These are phyloP conservation scores for Pseudofabraea citricarpa DNA, from an alignment of 2,329 filamentous ascomycete genomes.

Conservation along the genomic window DNA sequence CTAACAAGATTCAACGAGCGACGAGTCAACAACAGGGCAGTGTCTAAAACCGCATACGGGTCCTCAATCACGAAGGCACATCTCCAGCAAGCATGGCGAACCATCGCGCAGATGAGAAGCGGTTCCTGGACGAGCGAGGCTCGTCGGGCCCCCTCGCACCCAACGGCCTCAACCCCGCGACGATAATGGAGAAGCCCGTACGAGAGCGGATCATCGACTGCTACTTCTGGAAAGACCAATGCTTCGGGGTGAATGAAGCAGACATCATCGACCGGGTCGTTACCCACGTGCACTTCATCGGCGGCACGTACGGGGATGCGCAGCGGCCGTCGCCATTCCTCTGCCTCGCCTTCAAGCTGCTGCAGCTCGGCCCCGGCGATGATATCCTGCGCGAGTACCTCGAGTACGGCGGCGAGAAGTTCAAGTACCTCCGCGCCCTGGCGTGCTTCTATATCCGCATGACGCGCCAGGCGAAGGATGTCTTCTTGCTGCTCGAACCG, in stretches of 20 bases:
- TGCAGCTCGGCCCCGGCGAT: constrained; percentile 79
- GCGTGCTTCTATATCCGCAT: constrained; percentile 91
- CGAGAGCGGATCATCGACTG: constrained; percentile 92
- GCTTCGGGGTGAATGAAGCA: constrained; percentile 86
- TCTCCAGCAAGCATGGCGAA: constrained; percentile 27
- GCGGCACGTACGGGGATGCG: constrained; percentile 77
- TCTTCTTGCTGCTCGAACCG: constrained; percentile 77
- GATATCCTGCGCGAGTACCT: constrained; percentile 79
- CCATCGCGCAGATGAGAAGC: constrained; percentile 75
- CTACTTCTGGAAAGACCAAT: constrained; percentile 99
- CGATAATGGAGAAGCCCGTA: constrained; percentile 91
- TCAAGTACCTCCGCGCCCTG: constrained; percentile 84
- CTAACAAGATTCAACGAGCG: too few species aligned
- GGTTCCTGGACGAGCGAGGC: constrained; percentile 87
- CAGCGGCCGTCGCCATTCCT: constrained; percentile 91
- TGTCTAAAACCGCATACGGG: too few species aligned
- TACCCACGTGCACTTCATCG: constrained; percentile 74
- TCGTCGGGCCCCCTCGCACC: constrained; percentile 70
- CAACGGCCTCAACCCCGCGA: constrained; percentile 89
- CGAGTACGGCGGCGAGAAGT: constrained; percentile 66
- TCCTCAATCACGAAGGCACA: too few species aligned
- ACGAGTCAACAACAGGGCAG: too few species aligned
- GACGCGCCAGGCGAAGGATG: constrained; percentile 75
- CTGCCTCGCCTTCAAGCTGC: constrained; percentile 89
- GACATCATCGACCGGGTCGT: constrained; percentile 85